These are phyloP conservation scores for Aegilops umbellulata DNA, from an alignment of 176 grass and related monocot genomes.

Conservation along the genomic window DNA sequence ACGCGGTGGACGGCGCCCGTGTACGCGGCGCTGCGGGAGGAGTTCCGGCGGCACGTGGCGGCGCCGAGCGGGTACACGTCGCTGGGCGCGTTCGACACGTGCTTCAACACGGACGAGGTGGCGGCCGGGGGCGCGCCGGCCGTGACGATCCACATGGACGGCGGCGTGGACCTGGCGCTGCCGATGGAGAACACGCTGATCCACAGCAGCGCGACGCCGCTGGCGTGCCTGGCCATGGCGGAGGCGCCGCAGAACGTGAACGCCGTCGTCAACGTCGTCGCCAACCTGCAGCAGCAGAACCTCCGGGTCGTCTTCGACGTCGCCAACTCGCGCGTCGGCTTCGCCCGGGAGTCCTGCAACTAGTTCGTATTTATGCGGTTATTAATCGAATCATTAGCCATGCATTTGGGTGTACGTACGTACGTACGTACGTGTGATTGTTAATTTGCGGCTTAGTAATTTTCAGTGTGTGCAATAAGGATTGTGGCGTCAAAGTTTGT, in stretches of 20 bases:
- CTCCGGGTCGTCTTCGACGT: constrained; percentile 72
- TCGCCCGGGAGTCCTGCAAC: constrained; percentile 74
- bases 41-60: constrained; percentile 80
- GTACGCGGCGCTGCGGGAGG: constrained; percentile 72
- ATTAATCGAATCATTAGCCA: neutral
- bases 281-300: constrained; percentile 98
- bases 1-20: constrained; percentile 77
- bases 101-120: constrained; percentile 91
- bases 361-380: too few relatives aligned
- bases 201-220: constrained; percentile 87
- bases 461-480: constrained; percentile 27
- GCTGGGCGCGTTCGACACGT: constrained; percentile 93
- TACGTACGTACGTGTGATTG: neutral
- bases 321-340: constrained; percentile 67
- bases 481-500: constrained; percentile 23
- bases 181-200: constrained; percentile 88
- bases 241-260: constrained; percentile 84
- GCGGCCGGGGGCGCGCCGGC: constrained; percentile 40
- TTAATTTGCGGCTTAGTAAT: neutral
- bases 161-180: constrained; percentile 59
- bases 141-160: constrained; percentile 69
- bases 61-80: constrained; percentile 85
- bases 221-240: constrained; percentile 92
- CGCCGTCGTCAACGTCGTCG: constrained; percentile 83
- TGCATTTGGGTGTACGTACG: neutral